These are phyloP conservation scores for Pigoraptor vietnamica DNA, from an alignment of 78 protist species.

Conservation along the genomic window DNA sequence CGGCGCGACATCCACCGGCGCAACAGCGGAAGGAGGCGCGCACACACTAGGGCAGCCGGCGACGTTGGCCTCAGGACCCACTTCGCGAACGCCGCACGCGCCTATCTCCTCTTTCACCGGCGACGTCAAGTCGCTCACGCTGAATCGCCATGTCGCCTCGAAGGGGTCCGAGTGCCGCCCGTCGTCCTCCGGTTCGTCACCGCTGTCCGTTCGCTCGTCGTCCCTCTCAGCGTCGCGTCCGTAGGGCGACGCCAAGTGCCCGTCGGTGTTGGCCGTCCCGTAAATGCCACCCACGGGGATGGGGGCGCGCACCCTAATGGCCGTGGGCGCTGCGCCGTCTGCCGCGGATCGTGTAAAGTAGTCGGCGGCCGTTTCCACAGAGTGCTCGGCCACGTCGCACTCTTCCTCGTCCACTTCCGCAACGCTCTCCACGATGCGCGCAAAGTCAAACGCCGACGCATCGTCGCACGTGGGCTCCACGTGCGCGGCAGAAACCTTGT, in stretches of 20 bases:
- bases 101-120: no score
- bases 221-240: background rate
- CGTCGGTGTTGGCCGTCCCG: background rate
- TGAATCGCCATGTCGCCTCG: background rate
- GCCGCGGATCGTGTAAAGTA: background rate
- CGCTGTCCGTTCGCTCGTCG: background rate
- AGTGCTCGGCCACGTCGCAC: background rate
- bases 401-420: background rate
- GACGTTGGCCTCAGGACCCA: no score
- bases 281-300: background rate
- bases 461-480: background rate
- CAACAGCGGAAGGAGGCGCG: no score
- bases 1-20: no score
- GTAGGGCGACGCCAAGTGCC: background rate
- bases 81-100: no score
- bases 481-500: background rate
- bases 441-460: background rate
- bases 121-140: background rate
- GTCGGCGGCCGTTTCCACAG: background rate
- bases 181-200: background rate
- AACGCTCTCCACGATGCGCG: background rate
- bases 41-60: background rate
- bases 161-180: background rate
- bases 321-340: background rate
- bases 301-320: background rate